Evolutionary conservation across 805 yeast species (phyloP), one percentile per base, ranked within the genome.

Genomic region (Saccharomycopsis guyanensis): DNA sequence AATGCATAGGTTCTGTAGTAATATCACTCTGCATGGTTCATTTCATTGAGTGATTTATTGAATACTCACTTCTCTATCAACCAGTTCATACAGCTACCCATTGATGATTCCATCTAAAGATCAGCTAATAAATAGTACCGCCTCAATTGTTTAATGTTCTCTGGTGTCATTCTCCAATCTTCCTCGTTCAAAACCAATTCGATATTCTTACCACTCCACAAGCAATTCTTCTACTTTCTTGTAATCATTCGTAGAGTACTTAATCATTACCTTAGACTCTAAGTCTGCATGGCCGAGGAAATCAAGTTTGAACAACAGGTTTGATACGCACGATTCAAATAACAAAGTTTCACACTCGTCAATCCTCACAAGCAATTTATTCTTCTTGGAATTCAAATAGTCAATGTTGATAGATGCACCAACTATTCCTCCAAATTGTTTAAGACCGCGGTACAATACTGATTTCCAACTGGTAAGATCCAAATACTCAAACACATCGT

Each of bases 391-490:
- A 19, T 57, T 46, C 12, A 68, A 25, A n/a, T 69, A 46, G 2
- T 59, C 58, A 8, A 60, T 56, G 19, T 66, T 69, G 1, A 66
- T 58, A 1, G 68, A 64, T 37, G 61, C 62, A 0, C 75, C 74
- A 52, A 69, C 65, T 3, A 66, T 35, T 1, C 75, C 75, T 52
- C 68, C 70, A 4, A 64, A 59, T 18, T 61, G 58, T 24, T 53
- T 58, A 20, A 69, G 48, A 0, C 72, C 66, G 33, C 54, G 57
- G 20, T 56, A 56, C 3, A 68, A 50, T 57, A 64, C 59, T 23
- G 64, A 63, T 22, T 57, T 63, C 75, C 73, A 69, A 2, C 71
- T 62, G 38, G 65, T 60, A 8, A 55, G 50, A 46, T 68, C 71
- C 19, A 34, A 18, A 13, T 18, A 18, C 18, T 25, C 29, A 25